Base-by-base conservation (phyloP, 2,329 filamentous ascomycete species). In the Colletotrichum spaethianum region DNA sequence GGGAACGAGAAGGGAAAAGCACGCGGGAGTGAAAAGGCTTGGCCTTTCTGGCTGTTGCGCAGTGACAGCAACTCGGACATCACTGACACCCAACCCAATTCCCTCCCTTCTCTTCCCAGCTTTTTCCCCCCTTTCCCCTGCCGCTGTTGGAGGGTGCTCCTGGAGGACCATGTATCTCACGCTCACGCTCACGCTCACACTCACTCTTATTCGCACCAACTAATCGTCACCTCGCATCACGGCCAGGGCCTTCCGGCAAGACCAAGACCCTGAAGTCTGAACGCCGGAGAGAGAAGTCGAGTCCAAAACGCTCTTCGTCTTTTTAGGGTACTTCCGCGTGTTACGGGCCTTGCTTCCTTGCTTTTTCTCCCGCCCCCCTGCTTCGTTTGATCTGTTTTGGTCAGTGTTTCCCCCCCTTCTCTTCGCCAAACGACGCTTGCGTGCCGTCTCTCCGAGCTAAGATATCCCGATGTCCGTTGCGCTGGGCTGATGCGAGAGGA, bases 391-490 rank as follows among this genome's bases (percentile, higher is more conserved):
- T 38, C 44, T 59, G 62, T 18, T 46, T 36, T 59, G 61, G 31
- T 20, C n/a, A 40, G 60, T 52, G 50, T 60, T 50, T 31, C 26
- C 28, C 16, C 42, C 48, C 42, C 38, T 40, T 31, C 33, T 40
- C 46, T 38, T 53, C 53, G 53, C 62, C 67, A 60, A 66, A 70
- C 28, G 31, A 52, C 52, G 62, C 67, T 70, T 70, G 52, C 53
- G 69, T 72, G 69, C 69, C 69, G 69, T 55, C 52, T 55, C 65
- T 46, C 69, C 69, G 69, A 63, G 53, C 69, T 63, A 71, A 68
- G 64, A 38, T 55, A 64, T n/a, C 9, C 14, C 26, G 12, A 52
- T 31, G 59, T 64, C 69, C 65, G 59, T 53, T 44, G 26, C 46
- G 44, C 53, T 53, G 65, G 40, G 44, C 65, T 60, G 69, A 42